A percentile compares a stretch with the other conserved stretches of the same genome.
Evolutionary conservation across 345 rosid species (phyloP).

Genomic region (Syzygium oleosum): DNA sequence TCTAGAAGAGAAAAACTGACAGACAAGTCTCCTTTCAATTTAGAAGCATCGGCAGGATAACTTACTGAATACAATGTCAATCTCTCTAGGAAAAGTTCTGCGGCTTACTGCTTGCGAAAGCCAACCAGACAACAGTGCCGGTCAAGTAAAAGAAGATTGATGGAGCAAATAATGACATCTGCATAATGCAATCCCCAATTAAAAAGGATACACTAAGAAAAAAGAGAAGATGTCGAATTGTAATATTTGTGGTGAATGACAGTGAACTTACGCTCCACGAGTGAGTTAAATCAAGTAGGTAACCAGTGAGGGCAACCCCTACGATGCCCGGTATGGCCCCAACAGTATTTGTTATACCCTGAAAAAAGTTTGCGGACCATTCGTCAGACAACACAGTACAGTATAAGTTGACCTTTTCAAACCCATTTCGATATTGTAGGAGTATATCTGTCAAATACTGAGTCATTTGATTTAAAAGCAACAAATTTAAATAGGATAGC

Average conservation of each 20-base stretch:
- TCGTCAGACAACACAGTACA: not conserved
- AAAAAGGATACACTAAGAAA: not conserved
- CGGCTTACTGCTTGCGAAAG: conserved; percentile 83
- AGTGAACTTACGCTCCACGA: conserved; percentile 85
- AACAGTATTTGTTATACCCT: conserved; percentile 89
- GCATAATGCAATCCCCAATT: conserved; percentile 1
- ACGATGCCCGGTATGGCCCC: conserved; percentile 94
- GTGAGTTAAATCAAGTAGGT: conserved; percentile 85
- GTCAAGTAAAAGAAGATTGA: conserved; percentile 93
- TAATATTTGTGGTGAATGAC: not conserved
- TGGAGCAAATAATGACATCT: conserved; percentile 78
- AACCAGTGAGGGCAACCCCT: conserved; percentile 91
- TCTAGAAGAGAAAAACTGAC: not conserved
- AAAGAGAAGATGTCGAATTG: not conserved
- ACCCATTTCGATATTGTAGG: not conserved
- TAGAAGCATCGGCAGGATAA: not conserved
- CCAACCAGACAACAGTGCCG: conserved; percentile 81
- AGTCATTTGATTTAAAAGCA: not conserved
- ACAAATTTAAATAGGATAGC: not conserved
- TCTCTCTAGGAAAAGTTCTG: conserved; percentile 51
- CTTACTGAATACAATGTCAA: conserved; percentile 1
- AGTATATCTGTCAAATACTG: not conserved
- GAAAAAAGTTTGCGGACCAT: not conserved
- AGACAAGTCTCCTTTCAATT: not conserved
- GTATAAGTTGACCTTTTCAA: not conserved